Percentiles rank a stretch among this genome's conserved stretches.
These are phyloP conservation scores for Chrysoporthe cubensis DNA, from an alignment of 2,329 filamentous ascomycete genomes.

Conservation along the genomic window DNA sequence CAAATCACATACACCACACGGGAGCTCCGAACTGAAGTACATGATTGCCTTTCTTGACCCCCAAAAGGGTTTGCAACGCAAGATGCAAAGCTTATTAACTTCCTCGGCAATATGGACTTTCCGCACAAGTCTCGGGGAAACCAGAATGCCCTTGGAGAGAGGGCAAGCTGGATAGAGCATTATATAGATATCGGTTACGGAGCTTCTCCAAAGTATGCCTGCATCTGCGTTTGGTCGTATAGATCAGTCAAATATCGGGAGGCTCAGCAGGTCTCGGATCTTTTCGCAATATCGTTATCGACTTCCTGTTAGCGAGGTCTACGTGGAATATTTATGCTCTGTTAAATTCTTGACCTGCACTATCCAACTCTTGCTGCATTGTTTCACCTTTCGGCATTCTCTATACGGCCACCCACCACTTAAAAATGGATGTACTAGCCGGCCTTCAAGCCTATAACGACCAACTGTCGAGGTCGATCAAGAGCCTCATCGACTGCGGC, in stretches of 20 bases:
- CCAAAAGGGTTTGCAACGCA: no score
- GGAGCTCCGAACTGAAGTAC: no score
- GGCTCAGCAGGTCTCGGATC: background rate
- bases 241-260: background rate
- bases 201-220: background rate
- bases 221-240: background rate
- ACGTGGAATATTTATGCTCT: background rate
- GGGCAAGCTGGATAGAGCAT: background rate
- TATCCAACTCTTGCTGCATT: background rate
- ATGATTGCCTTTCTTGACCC: no score
- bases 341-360: background rate
- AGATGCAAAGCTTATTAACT: background rate
- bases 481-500: background rate
- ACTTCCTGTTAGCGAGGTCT: background rate
- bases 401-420: background rate
- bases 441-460: constrained; percentile 4
- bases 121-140: background rate
- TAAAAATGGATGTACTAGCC: background rate
- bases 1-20: no score
- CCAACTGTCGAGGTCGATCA: constrained; percentile 5
- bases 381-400: background rate
- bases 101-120: background rate
- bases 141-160: background rate
- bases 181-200: background rate
- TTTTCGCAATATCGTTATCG: background rate